Percentiles rank a stretch among this genome's conserved stretches.
Evolutionary conservation across 1,284 basidiomycete genomes (phyloP).

Genomic region (Macrocybe sp.): DNA sequence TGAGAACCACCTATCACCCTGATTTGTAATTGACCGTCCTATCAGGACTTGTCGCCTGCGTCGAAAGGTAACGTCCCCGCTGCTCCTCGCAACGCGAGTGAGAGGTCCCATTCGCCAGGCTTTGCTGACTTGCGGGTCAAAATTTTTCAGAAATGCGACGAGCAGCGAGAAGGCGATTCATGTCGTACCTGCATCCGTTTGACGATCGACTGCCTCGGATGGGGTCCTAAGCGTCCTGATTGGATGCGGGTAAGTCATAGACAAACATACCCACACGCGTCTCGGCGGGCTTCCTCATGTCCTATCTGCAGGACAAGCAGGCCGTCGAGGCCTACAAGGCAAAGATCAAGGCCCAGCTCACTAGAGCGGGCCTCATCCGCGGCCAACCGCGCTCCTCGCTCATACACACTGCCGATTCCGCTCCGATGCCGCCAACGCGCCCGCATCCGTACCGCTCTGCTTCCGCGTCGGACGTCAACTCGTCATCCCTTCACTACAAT

Average conservation of each 20-base stretch:
- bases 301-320: constrained; percentile 60
- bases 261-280: constrained; percentile 7
- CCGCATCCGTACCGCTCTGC: constrained; percentile 15
- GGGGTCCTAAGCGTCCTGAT: constrained; percentile 74
- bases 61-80: constrained; percentile 49
- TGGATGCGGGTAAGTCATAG: constrained; percentile 71
- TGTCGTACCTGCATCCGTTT: constrained; percentile 75
- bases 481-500: constrained; percentile 15
- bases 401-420: constrained; percentile 25
- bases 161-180: constrained; percentile 69
- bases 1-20: constrained; percentile 2
- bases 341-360: constrained; percentile 75
- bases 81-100: too few relatives aligned
- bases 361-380: constrained; percentile 69
- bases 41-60: constrained; percentile 75
- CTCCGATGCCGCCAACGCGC: constrained; percentile 9
- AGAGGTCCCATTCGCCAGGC: constrained; percentile 15
- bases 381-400: constrained; percentile 65
- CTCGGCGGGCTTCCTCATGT: constrained; percentile 7
- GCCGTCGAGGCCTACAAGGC: constrained; percentile 78
- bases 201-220: constrained; percentile 73
- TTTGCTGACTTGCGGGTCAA: constrained; percentile 10
- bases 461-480: constrained; percentile 13
- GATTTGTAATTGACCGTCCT: constrained; percentile 3
- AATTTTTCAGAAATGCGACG: constrained; percentile 71